A percentile compares a stretch with the other conserved stretches of the same genome.
Conservation (phyloP, 164 flowering plant genomes). For the Chimonanthus salicifolius region DNA sequence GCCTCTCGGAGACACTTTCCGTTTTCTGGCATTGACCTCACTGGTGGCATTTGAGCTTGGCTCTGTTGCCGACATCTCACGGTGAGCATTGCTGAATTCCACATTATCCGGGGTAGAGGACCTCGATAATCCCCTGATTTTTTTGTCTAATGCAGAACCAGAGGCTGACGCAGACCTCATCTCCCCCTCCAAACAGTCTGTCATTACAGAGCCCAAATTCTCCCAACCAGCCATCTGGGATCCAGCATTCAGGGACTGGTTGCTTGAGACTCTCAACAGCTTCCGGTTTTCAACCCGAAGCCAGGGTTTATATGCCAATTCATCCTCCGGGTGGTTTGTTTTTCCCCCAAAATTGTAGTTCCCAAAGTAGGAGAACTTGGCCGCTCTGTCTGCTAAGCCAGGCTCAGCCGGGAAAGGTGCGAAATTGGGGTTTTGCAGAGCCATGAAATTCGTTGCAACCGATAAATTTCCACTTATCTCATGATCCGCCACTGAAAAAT, state of each 20-base stretch:
- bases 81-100: constrained; percentile 12
- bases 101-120: constrained; percentile 24
- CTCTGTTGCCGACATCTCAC: constrained; percentile 15
- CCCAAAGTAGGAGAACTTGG: constrained; percentile 66
- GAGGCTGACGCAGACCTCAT: constrained; percentile 14
- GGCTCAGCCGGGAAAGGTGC: constrained; percentile 58
- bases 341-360: constrained; percentile 33
- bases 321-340: constrained; percentile 24
- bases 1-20: constrained; percentile 22
- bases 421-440: constrained; percentile 21
- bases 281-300: constrained; percentile 26
- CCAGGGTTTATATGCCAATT: constrained; percentile 25
- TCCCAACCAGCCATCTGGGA: constrained; percentile 25
- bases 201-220: constrained; percentile 4
- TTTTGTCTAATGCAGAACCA: constrained; percentile 16
- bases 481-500: constrained; percentile 34
- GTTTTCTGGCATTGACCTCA: constrained; percentile 20
- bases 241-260: constrained; percentile 47
- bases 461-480: constrained; percentile 25
- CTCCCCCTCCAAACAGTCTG: constrained; percentile 19
- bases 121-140: constrained; percentile 18
- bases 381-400: constrained; percentile 83
- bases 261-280: constrained; percentile 50
- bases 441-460: constrained; percentile 18
- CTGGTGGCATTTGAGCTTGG: background rate